Evolutionary conservation across 768 basidiomycete genomes (phyloP).

Genomic region (Boletus insuetus): DNA sequence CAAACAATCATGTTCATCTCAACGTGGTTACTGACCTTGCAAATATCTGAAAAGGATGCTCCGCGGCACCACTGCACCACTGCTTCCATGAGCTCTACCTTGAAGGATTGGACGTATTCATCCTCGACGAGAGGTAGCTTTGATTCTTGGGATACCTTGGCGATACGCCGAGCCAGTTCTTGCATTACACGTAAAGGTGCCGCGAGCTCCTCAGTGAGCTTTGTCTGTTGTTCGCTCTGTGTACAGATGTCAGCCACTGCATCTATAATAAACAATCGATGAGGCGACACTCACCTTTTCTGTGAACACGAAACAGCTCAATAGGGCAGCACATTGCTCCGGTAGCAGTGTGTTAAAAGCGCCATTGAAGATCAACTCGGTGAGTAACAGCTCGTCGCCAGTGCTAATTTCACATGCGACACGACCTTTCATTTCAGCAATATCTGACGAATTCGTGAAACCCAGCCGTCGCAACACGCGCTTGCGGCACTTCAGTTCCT

Average conservation of each 20-base stretch:
- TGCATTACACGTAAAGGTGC: constrained; percentile 93
- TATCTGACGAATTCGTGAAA: constrained; percentile 85
- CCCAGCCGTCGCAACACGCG: constrained; percentile 89
- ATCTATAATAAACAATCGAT: background rate
- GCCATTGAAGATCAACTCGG: constrained; percentile 96
- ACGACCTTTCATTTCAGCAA: constrained; percentile 96
- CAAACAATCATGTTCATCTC: background rate
- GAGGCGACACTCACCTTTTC: constrained; percentile 70
- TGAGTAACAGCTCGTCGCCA: constrained; percentile 93
- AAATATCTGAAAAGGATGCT: constrained; percentile 92
- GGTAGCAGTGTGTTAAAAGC: constrained; percentile 88
- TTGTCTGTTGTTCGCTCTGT: constrained; percentile 82
- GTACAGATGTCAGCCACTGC: background rate
- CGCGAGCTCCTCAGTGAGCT: constrained; percentile 90
- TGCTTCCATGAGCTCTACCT: constrained; percentile 98
- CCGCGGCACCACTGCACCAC: constrained; percentile 99
- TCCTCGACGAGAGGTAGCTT: constrained; percentile 88
- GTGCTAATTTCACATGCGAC: constrained; percentile 99
- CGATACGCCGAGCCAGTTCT: constrained; percentile 91
- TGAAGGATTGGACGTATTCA: constrained; percentile 95
- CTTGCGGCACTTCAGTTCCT: constrained; percentile 94
- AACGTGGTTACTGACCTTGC: constrained; percentile 61
- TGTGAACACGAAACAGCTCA: constrained; percentile 96
- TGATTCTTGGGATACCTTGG: constrained; percentile 94
- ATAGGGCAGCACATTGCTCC: constrained; percentile 89